phyloP scores from a whole-genome alignment of 768 basidiomycete species.

The Podaxis carcinomalis region DNA sequence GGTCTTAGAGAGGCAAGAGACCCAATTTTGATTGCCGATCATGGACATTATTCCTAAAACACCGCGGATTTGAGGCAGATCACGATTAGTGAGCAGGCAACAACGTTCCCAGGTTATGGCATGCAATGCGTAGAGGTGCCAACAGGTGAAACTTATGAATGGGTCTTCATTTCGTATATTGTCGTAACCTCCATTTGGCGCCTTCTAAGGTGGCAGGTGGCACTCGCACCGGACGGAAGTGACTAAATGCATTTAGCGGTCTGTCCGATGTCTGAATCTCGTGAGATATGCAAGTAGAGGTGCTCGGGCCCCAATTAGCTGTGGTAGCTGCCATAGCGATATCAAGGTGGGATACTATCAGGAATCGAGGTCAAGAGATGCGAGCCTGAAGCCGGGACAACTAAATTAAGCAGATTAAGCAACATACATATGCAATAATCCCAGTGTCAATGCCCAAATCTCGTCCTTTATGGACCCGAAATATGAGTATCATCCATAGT shows the following conservation, averaged over 20 bases:
- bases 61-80: neutral
- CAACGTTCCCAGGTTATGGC: neutral
- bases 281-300: too few species aligned
- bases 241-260: too few species aligned
- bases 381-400: neutral
- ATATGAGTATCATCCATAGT: neutral
- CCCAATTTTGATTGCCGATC: neutral
- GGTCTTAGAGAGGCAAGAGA: neutral
- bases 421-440: constrained; percentile 5
- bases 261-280: too few species aligned
- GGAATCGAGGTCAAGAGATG: neutral
- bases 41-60: neutral
- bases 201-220: too few species aligned
- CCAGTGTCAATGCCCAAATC: neutral
- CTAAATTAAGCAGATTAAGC: constrained; percentile 7
- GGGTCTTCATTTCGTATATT: too few species aligned
- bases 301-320: too few species aligned
- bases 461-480: neutral
- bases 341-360: neutral
- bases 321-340: too few species aligned
- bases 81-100: neutral
- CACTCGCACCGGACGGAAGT: too few species aligned
- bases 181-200: too few species aligned
- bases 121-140: neutral
- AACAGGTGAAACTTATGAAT: too few species aligned